These are phyloP conservation scores for Lactuca sativa DNA, from an alignment of 129 eudicot species.

Conservation along the genomic window DNA sequence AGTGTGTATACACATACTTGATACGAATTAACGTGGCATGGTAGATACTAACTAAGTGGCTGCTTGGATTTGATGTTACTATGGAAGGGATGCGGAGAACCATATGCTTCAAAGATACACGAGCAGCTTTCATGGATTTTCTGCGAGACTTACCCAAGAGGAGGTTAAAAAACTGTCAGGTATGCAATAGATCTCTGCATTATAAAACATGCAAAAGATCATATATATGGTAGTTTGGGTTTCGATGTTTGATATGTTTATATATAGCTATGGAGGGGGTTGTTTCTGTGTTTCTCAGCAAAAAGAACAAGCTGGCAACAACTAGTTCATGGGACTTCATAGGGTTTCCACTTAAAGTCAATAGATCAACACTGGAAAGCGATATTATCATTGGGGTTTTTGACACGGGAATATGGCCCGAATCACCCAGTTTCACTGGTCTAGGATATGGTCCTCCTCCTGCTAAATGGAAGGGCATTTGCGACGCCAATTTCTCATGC, in stretches of 20 bases:
- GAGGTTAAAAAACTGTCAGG: background rate
- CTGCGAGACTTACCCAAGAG: background rate
- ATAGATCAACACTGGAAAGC: background rate
- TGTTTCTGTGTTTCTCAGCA: conserved; percentile 24
- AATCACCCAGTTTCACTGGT: conserved; percentile 19
- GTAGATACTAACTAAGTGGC: too few species aligned
- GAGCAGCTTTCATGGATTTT: background rate
- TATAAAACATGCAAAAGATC: background rate
- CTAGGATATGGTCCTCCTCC: conserved; percentile 29
- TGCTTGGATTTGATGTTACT: background rate
- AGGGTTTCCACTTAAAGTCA: background rate
- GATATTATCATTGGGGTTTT: conserved; percentile 32
- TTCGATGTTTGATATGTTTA: background rate
- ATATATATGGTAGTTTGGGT: background rate
- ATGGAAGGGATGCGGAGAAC: background rate
- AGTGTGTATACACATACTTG: too few species aligned
- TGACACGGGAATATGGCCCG: conserved; percentile 22
- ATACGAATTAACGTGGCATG: too few species aligned
- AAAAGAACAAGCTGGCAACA: conserved; percentile 16
- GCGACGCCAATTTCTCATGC: conserved; percentile 26
- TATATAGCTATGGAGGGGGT: conserved; percentile 34
- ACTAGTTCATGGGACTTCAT: conserved; percentile 42
- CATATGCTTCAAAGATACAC: background rate
- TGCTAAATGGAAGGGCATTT: conserved; percentile 37
- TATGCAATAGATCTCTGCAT: background rate